A percentile compares a stretch with the other conserved stretches of the same genome.
These are phyloP conservation scores for Pythium diclinum DNA, from an alignment of 352 stramenopile genomes.

Conservation along the genomic window DNA sequence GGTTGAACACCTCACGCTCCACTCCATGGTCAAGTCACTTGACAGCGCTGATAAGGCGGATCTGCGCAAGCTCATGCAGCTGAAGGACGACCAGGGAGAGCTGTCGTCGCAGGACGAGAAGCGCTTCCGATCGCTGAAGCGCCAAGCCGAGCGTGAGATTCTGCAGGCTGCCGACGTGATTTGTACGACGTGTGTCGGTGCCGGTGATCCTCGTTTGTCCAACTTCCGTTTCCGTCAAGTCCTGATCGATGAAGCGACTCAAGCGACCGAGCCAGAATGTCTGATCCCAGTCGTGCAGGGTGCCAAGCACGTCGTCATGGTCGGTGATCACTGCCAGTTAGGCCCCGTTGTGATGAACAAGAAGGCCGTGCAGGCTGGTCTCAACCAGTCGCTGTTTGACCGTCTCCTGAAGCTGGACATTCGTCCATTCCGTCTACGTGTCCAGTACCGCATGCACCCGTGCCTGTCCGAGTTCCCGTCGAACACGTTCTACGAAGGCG, in stretches of 20 bases:
- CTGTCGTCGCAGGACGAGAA: slow-evolving; percentile 95
- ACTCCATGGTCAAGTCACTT: slow-evolving; percentile 95
- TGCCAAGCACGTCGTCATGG: slow-evolving; percentile 98
- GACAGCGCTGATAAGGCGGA: slow-evolving; percentile 90
- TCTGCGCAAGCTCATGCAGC: slow-evolving; percentile 88
- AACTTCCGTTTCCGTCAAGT: slow-evolving; percentile 99
- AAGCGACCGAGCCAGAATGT: slow-evolving; percentile 98
- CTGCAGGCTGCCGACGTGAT: slow-evolving; percentile 98
- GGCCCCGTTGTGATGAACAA: slow-evolving; percentile 99
- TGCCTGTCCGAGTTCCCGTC: slow-evolving; percentile 98
- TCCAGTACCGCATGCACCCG: slow-evolving; percentile 99
- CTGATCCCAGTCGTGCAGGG: slow-evolving; percentile 99
- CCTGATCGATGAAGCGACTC: slow-evolving; percentile 99
- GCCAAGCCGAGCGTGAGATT: slow-evolving; percentile 94
- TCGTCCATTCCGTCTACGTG: slow-evolving; percentile 95
- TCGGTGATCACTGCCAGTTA: slow-evolving; percentile 98
- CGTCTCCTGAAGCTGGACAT: slow-evolving; percentile 95
- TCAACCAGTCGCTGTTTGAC: slow-evolving; percentile 98
- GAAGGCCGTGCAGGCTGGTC: slow-evolving; percentile 94
- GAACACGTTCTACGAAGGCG: slow-evolving; percentile 99
- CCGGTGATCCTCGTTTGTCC: slow-evolving; percentile 95
- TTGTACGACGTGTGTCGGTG: slow-evolving; percentile 98
- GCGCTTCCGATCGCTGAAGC: slow-evolving; percentile 93
- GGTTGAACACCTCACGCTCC: slow-evolving; percentile 97
- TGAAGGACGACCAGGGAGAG: slow-evolving; percentile 96